Conservation (phyloP, 2,329 filamentous ascomycete species). For the Cladosporium colombiae region DNA sequence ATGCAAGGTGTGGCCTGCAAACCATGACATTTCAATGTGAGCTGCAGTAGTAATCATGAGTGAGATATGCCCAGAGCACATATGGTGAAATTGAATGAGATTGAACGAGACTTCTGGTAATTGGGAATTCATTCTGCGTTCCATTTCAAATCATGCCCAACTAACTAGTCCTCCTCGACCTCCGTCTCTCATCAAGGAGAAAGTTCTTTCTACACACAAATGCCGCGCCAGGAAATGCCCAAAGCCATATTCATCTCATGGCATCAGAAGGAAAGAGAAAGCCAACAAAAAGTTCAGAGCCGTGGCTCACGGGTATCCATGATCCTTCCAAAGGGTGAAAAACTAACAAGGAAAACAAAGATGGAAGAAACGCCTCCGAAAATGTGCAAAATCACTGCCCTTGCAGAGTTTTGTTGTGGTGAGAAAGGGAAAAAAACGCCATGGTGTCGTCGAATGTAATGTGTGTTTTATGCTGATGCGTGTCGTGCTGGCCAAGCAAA, state of each 20-base stretch:
- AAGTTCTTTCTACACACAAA: background rate
- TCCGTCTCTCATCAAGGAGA: background rate
- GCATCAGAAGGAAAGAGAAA: background rate
- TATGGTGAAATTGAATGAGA: no score
- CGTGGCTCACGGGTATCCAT: background rate
- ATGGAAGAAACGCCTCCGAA: background rate
- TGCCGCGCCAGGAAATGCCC: conserved; percentile 2
- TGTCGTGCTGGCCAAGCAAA: background rate
- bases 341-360: background rate
- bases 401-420: background rate
- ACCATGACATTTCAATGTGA: no score
- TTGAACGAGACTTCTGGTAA: no score
- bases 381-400: background rate
- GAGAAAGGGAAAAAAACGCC: background rate
- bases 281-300: background rate
- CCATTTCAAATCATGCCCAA: background rate
- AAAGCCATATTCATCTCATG: background rate
- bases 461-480: background rate
- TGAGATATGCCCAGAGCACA: no score
- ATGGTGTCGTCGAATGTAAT: background rate
- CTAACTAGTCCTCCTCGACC: background rate
- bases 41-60: no score
- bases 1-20: no score
- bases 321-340: background rate
- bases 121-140: background rate